Percentiles rank a stretch among this genome's conserved stretches.
phyloP scores from a whole-genome alignment of 2,329 filamentous ascomycete genomes.

The Herpomyces periplanetae region DNA sequence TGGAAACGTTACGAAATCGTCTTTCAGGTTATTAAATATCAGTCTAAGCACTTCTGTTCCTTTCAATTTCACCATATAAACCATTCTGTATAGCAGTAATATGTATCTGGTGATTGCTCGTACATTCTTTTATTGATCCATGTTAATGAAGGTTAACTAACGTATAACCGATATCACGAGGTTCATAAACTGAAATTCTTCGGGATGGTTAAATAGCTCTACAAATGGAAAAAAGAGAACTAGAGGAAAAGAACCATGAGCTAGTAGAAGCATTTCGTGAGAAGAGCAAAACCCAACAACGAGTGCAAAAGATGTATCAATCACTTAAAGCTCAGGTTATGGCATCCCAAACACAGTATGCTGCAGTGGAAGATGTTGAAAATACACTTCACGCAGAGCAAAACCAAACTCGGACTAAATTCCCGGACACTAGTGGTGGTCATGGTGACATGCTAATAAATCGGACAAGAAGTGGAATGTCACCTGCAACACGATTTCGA shows the following conservation, averaged over 20 bases:
- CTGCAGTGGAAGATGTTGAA: slow-evolving; percentile 14
- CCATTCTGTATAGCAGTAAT: too few species aligned
- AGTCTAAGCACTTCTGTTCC: slow-evolving; percentile 1
- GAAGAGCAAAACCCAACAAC: slow-evolving; percentile 25
- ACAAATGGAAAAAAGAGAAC: slow-evolving; percentile 17
- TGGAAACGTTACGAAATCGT: slow-evolving; percentile 21
- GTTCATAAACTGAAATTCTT: slow-evolving; percentile 6
- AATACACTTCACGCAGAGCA: slow-evolving; percentile 10
- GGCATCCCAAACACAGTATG: slow-evolving; percentile 13
- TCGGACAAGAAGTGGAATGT: too few species aligned
- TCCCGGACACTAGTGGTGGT: too few species aligned
- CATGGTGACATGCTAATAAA: too few species aligned
- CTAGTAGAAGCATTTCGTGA: slow-evolving; percentile 23
- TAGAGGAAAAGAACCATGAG: slow-evolving; percentile 31
- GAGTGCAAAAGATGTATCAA: slow-evolving; percentile 21
- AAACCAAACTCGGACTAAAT: too few species aligned
- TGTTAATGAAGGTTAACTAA: too few species aligned
- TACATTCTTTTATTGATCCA: too few species aligned
- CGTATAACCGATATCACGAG: neutral
- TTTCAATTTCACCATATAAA: neutral
- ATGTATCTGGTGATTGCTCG: too few species aligned
- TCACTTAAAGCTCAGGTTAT: slow-evolving; percentile 15
- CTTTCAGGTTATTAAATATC: slow-evolving; percentile 14
- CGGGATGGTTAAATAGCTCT: slow-evolving; percentile 10
- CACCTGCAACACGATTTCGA: too few species aligned